phyloP scores from a whole-genome alignment of 139 green algal genomes.

The Desmodesmus armatus region DNA sequence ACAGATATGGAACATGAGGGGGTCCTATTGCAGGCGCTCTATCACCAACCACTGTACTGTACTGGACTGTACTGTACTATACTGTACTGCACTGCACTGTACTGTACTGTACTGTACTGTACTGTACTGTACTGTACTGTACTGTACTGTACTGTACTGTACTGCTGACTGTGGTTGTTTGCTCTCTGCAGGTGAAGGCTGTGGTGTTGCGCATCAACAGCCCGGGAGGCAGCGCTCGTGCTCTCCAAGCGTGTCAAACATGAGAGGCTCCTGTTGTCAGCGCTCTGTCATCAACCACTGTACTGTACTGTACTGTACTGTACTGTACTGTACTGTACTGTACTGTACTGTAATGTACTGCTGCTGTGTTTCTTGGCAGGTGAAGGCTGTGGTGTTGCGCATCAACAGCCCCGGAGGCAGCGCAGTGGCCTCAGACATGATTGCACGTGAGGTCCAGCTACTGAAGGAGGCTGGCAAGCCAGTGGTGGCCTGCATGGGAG shows the following conservation, averaged over 20 bases:
- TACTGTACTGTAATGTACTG: not conserved
- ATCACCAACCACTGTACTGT: too few relatives aligned
- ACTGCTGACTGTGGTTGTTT: constrained; percentile 54
- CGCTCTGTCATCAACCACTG: too few relatives aligned
- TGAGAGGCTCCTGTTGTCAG: too few relatives aligned
- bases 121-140: constrained; percentile 8
- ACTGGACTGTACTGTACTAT: too few relatives aligned
- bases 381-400: constrained; percentile 86
- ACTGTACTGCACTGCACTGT: too few relatives aligned
- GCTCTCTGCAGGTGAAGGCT: constrained; percentile 35
- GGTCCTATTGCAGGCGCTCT: constrained; percentile 41
- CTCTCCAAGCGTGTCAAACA: too few relatives aligned
- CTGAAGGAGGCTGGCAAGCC: constrained; percentile 58
- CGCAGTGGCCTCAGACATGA: constrained; percentile 91
- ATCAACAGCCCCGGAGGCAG: constrained; percentile 90
- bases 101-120: too few relatives aligned
- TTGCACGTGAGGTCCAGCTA: constrained; percentile 85
- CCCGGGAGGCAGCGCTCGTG: constrained; percentile 61
- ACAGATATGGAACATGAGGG: constrained; percentile 95
- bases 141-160: constrained; percentile 74
- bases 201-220: constrained; percentile 44
- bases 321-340: too few relatives aligned
- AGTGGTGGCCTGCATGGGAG: constrained; percentile 82
- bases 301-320: too few relatives aligned
- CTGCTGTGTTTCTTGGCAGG: not conserved